phyloP scores from a whole-genome alignment of 2,329 filamentous ascomycete genomes.

The Xylaria digitata region DNA sequence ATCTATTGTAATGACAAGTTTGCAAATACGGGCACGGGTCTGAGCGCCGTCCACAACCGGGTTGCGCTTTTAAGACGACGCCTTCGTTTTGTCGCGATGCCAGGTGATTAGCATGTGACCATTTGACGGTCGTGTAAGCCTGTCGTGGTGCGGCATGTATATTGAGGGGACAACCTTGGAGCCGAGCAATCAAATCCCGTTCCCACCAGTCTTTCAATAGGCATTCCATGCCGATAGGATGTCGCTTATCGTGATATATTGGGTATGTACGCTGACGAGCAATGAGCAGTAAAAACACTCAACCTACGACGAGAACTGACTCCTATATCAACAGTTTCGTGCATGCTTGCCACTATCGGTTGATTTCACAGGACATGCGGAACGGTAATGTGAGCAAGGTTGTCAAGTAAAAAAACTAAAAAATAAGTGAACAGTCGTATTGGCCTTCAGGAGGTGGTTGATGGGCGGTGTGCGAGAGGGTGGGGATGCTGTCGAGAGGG shows the following conservation, averaged over 20 bases:
- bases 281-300: not conserved
- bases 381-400: not conserved
- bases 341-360: constrained; percentile 22
- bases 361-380: constrained; percentile 18
- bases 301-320: constrained; percentile 22
- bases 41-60: constrained; percentile 11
- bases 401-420: not conserved
- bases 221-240: constrained; percentile 35
- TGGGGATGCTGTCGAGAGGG: constrained; percentile 34
- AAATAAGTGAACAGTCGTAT: constrained; percentile 32
- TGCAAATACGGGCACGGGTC: constrained; percentile 18
- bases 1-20: constrained; percentile 10
- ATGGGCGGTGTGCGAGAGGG: constrained; percentile 40
- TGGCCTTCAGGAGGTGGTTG: constrained; percentile 19
- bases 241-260: constrained; percentile 37
- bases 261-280: constrained; percentile 35
- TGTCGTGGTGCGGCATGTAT: constrained; percentile 36
- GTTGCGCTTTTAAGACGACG: constrained; percentile 29
- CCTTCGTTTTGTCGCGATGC: constrained; percentile 28
- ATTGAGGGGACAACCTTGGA: constrained; percentile 33
- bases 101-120: constrained; percentile 36
- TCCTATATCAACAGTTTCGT: constrained; percentile 12
- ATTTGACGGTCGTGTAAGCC: constrained; percentile 34
- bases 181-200: constrained; percentile 32
- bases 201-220: constrained; percentile 24